Conservation (phyloP, 2,329 filamentous ascomycete genomes). For the Byssothecium circinans region DNA sequence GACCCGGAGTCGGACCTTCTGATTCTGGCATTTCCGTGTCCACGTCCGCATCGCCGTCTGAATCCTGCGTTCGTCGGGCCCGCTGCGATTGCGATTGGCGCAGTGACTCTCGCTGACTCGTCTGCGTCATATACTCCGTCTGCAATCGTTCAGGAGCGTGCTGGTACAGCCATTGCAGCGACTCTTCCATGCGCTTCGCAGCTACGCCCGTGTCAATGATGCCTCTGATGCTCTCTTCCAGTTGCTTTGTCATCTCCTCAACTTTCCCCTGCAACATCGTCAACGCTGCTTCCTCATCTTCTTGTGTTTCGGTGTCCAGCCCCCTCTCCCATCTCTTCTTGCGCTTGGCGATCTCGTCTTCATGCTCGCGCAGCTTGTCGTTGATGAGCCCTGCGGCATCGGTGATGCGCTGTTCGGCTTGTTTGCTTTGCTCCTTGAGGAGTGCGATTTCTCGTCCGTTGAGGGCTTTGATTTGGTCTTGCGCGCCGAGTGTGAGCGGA, state of each 20-base stretch:
- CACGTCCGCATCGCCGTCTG: constrained; percentile 32
- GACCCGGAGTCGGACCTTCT: constrained; percentile 42
- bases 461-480: constrained; percentile 51
- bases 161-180: constrained; percentile 47
- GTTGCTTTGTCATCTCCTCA: constrained; percentile 53
- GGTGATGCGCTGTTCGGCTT: constrained; percentile 52
- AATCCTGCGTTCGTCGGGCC: constrained; percentile 26
- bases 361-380: constrained; percentile 52
- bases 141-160: constrained; percentile 36
- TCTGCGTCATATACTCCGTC: constrained; percentile 37
- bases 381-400: constrained; percentile 58
- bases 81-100: constrained; percentile 31
- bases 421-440: constrained; percentile 53
- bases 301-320: constrained; percentile 40
- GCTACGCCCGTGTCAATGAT: constrained; percentile 60
- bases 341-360: constrained; percentile 40
- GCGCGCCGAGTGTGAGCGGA: constrained; percentile 53
- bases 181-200: constrained; percentile 48
- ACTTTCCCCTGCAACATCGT: constrained; percentile 49
- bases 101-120: constrained; percentile 42
- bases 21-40: constrained; percentile 43
- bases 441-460: constrained; percentile 46
- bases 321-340: constrained; percentile 40
- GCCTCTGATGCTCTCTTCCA: constrained; percentile 61
- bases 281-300: constrained; percentile 44